These are phyloP conservation scores for Takakia lepidozioides DNA, from an alignment of 225 moss, liverwort and hornwort genomes.

Conservation along the genomic window DNA sequence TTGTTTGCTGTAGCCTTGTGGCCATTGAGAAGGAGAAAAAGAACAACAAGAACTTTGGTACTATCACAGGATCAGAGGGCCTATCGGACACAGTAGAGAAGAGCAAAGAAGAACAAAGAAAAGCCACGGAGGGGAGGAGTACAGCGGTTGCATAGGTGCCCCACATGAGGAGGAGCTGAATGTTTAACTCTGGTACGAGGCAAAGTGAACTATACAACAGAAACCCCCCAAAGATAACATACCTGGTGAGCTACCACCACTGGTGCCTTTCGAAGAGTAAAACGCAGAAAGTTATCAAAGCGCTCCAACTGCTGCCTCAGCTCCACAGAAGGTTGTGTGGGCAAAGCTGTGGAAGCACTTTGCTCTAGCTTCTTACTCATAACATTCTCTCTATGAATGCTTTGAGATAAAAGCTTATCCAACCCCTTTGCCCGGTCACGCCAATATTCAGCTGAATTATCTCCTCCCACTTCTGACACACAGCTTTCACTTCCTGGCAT, in stretches of 20 bases:
- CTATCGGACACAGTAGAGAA: too few relatives aligned
- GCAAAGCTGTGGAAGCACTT: constrained; percentile 11
- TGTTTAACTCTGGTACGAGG: too few relatives aligned
- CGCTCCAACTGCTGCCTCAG: constrained; percentile 41
- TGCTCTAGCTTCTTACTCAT: constrained; percentile 31
- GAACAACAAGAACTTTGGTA: constrained; percentile 6
- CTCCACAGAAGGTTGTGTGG: constrained; percentile 37
- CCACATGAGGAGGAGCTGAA: too few relatives aligned
- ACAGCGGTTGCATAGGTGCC: too few relatives aligned
- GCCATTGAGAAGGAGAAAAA: constrained; percentile 2
- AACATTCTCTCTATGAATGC: constrained; percentile 33
- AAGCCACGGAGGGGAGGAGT: not conserved
- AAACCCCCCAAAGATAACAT: not conserved
- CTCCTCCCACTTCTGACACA: constrained; percentile 32
- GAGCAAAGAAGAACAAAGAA: not conserved
- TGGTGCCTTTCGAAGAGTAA: constrained; percentile 54
- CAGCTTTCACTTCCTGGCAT: constrained; percentile 27
- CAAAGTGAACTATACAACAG: too few relatives aligned
- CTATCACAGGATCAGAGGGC: too few relatives aligned
- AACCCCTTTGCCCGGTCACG: constrained; percentile 39
- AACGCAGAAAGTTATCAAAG: constrained; percentile 70
- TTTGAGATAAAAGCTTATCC: constrained; percentile 32
- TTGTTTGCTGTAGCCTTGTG: too few relatives aligned
- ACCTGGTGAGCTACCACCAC: constrained; percentile 81
- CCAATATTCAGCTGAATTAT: constrained; percentile 24